Evolutionary conservation across 2,329 filamentous ascomycete genomes (phyloP).

Genomic region (Epichloe bromicola): DNA sequence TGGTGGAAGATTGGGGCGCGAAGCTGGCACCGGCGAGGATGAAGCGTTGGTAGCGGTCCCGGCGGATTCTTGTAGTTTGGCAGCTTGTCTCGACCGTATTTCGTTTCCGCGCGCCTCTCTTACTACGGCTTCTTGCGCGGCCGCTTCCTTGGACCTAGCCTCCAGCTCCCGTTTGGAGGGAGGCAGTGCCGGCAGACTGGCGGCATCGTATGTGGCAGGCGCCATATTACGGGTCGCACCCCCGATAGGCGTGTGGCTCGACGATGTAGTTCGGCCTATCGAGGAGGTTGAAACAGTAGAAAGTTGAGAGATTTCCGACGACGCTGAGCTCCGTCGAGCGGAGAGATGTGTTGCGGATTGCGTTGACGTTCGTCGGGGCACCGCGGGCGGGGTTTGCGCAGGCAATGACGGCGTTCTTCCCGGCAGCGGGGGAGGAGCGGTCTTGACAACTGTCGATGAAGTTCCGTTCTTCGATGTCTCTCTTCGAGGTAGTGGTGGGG

Average conservation of each 20-base stretch:
- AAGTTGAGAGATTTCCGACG: slow-evolving; percentile 42
- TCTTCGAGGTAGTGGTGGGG: slow-evolving; percentile 24
- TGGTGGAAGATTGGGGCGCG: slow-evolving; percentile 33
- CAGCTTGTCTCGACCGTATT: slow-evolving; percentile 5
- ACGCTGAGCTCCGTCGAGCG: slow-evolving; percentile 40
- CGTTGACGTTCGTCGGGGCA: slow-evolving; percentile 34
- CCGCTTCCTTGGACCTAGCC: slow-evolving; percentile 23
- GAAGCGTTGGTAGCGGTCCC: slow-evolving; percentile 16
- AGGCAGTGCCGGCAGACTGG: slow-evolving; percentile 45
- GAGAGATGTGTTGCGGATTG: slow-evolving; percentile 24
- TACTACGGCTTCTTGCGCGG: slow-evolving; percentile 2
- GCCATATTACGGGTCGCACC: slow-evolving; percentile 31
- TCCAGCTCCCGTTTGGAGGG: slow-evolving; percentile 42
- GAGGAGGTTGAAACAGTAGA: slow-evolving; percentile 43
- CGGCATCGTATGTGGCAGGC: slow-evolving; percentile 41
- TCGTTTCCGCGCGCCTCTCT: slow-evolving; percentile 4
- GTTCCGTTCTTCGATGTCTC: slow-evolving; percentile 11
- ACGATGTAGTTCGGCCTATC: slow-evolving; percentile 30
- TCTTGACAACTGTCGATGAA: slow-evolving; percentile 8
- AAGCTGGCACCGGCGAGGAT: slow-evolving; percentile 10
- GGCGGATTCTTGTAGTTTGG: not conserved
- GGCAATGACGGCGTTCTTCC: slow-evolving; percentile 16
- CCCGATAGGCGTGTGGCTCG: slow-evolving; percentile 34
- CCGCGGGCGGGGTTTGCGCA: slow-evolving; percentile 32
- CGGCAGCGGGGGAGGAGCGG: slow-evolving; percentile 22